Conservation (phyloP, 108 stramenopile genomes). For the Discostella stelligeroides region DNA sequence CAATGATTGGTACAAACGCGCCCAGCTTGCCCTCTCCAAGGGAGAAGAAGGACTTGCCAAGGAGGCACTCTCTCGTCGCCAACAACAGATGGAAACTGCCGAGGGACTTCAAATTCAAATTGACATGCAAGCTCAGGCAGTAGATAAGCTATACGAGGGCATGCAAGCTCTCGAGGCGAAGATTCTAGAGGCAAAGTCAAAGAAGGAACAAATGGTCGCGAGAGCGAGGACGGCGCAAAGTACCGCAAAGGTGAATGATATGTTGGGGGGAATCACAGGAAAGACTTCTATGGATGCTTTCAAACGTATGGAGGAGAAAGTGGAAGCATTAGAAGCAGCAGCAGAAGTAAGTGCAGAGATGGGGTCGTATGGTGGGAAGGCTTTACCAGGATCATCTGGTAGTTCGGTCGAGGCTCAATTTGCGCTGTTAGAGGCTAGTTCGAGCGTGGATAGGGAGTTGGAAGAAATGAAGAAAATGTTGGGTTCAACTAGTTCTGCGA, state of each 20-base stretch:
- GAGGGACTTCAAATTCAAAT: constrained; percentile 75
- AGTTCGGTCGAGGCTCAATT: constrained; percentile 86
- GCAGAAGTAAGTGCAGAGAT: constrained; percentile 95
- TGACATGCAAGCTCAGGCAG: constrained; percentile 68
- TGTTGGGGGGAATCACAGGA: constrained; percentile 90
- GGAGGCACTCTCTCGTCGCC: constrained; percentile 89
- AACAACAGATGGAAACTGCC: constrained; percentile 84
- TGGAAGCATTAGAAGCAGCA: constrained; percentile 90
- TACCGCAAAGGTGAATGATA: constrained; percentile 95
- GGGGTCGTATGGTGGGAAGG: constrained; percentile 51
- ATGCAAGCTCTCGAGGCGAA: constrained; percentile 94
- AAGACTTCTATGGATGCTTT: constrained; percentile 94
- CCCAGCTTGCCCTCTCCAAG: constrained; percentile 91
- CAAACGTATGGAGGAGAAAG: constrained; percentile 96
- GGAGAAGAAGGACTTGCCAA: constrained; percentile 94
- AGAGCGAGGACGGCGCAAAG: constrained; percentile 95
- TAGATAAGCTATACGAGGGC: constrained; percentile 91
- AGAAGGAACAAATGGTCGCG: constrained; percentile 96
- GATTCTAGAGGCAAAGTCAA: constrained; percentile 90
- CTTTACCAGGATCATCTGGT: constrained; percentile 72
- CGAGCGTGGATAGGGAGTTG: constrained; percentile 88
- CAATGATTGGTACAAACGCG: constrained; percentile 93
- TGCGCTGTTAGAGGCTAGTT: constrained; percentile 80
- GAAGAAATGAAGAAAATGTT: constrained; percentile 86
- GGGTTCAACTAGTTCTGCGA: constrained; percentile 32